Conservation (phyloP, 2,329 filamentous ascomycete genomes). For the Lachnellula arida region DNA sequence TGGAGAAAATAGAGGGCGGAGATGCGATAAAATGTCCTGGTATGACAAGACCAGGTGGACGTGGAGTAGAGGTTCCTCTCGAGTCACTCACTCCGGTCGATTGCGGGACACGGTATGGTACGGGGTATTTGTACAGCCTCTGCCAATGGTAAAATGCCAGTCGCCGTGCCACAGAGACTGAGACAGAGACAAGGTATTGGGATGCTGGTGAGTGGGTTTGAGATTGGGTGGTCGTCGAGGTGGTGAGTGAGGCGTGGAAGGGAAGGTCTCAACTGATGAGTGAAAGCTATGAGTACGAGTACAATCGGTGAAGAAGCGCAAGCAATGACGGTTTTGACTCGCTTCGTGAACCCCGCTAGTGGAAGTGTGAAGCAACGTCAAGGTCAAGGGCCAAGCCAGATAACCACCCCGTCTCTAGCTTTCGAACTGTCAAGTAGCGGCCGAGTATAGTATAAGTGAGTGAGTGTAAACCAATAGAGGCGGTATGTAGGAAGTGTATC, state of each 20-base stretch:
- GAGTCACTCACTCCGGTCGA: background rate
- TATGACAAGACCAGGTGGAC: constrained; percentile 3
- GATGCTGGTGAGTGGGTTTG: background rate
- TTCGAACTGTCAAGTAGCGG: too few relatives aligned
- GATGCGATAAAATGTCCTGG: constrained; percentile 5
- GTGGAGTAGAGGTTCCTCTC: background rate
- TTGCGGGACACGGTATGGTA: background rate
- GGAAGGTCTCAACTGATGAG: background rate
- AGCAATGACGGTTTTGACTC: too few relatives aligned
- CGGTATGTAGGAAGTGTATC: too few relatives aligned
- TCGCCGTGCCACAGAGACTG: background rate
- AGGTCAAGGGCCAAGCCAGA: too few relatives aligned
- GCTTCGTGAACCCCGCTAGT: too few relatives aligned
- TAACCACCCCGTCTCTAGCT: too few relatives aligned
- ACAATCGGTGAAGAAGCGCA: background rate
- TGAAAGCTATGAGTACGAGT: too few relatives aligned
- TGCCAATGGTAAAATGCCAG: background rate
- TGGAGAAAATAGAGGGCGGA: constrained; percentile 8
- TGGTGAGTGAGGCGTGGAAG: background rate
- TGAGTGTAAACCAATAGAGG: too few relatives aligned
- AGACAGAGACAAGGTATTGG: background rate
- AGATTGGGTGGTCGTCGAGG: background rate
- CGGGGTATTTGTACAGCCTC: too few relatives aligned
- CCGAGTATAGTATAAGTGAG: too few relatives aligned
- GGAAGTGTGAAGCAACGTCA: too few relatives aligned